Evolutionary conservation across 331 rosid species (phyloP).

Genomic region (Acacia concinna): DNA sequence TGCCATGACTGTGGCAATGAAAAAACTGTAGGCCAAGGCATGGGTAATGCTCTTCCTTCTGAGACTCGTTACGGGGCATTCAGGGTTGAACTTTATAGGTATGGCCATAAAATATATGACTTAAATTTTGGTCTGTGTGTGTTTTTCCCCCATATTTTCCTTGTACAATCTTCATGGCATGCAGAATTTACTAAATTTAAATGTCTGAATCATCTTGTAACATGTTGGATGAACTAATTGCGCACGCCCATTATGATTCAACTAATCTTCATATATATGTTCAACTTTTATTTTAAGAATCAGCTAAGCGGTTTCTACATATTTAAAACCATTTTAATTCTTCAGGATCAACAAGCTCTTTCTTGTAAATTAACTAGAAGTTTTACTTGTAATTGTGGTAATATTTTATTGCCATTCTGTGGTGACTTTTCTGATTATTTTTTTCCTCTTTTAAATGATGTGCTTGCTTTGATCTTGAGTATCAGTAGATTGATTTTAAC

Average conservation of each 20-base stretch:
- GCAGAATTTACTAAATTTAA: constrained; percentile 18
- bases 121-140: constrained; percentile 20
- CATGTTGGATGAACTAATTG: constrained; percentile 22
- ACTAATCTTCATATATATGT: constrained; percentile 10
- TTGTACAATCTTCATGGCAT: constrained; percentile 7
- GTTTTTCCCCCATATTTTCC: background rate
- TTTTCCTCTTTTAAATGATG: background rate
- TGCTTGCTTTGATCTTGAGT: background rate
- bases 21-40: constrained; percentile 55
- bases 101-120: constrained; percentile 32
- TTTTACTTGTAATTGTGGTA: background rate
- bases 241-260: constrained; percentile 14
- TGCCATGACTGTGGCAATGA: constrained; percentile 69
- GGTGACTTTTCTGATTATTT: background rate
- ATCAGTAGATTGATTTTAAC: background rate
- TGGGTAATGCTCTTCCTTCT: constrained; percentile 56
- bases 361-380: background rate
- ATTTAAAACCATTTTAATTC: constrained; percentile 8
- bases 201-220: constrained; percentile 21
- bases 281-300: background rate
- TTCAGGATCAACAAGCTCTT: background rate
- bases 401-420: background rate
- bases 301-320: constrained; percentile 15
- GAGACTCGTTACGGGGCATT: constrained; percentile 65
- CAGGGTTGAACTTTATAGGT: constrained; percentile 75